Evolutionary conservation across 2,329 filamentous ascomycete genomes (phyloP).

Genomic region (Cytospora piceae): DNA sequence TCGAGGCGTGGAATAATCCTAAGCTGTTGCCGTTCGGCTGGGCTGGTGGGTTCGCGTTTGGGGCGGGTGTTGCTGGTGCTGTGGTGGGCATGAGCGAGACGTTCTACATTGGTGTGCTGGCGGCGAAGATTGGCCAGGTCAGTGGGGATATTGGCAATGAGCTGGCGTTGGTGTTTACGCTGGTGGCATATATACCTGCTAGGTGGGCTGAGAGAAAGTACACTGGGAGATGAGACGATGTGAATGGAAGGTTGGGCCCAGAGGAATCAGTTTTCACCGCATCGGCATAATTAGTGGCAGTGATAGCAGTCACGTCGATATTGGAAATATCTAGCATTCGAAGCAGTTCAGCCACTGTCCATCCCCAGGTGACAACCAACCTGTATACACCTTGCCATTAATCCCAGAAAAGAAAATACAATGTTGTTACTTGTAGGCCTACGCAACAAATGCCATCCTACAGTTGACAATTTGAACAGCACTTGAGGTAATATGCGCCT

Average conservation of each 20-base stretch:
- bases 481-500: too few relatives aligned
- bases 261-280: neutral
- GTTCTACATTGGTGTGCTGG: slow-evolving; percentile 55
- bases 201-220: slow-evolving; percentile 53
- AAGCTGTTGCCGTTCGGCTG: slow-evolving; percentile 47
- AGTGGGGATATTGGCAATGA: slow-evolving; percentile 57
- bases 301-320: neutral
- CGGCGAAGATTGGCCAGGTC: slow-evolving; percentile 46
- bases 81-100: slow-evolving; percentile 63
- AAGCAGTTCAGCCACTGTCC: neutral
- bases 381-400: neutral
- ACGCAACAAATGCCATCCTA: too few relatives aligned
- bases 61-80: slow-evolving; percentile 51
- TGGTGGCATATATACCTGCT: slow-evolving; percentile 50
- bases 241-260: neutral
- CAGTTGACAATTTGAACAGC: too few relatives aligned
- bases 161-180: slow-evolving; percentile 54
- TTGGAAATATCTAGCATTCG: neutral
- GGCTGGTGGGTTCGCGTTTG: slow-evolving; percentile 49
- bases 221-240: slow-evolving; percentile 42
- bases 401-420: neutral
- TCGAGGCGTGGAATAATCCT: slow-evolving; percentile 53
- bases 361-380: neutral
- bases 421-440: too few relatives aligned
- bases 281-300: neutral